Conservation (phyloP, 106 monocot genomes). For the Xerophyta viscosa region DNA sequence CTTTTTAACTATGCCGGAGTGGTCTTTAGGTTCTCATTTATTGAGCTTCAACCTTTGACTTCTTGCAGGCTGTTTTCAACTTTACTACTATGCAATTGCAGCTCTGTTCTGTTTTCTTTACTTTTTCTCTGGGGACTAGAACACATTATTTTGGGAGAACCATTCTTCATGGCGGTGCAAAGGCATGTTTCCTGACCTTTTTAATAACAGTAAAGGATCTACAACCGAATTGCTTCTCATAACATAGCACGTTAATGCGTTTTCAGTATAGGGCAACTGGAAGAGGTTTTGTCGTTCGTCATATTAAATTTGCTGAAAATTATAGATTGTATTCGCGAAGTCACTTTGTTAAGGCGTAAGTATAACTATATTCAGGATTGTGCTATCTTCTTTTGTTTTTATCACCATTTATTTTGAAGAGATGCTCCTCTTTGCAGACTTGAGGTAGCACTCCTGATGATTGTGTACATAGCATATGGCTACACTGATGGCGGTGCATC, state of each 20-base stretch:
- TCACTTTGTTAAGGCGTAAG: constrained; percentile 87
- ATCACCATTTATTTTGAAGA: too few relatives aligned
- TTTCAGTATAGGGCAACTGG: constrained; percentile 69
- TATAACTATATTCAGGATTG: neutral
- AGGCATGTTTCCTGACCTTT: constrained; percentile 28
- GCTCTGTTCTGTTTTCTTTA: constrained; percentile 62
- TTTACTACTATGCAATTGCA: constrained; percentile 69
- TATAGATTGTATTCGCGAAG: constrained; percentile 85
- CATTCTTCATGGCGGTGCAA: constrained; percentile 82
- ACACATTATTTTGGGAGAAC: constrained; percentile 88
- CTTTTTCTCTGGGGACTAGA: constrained; percentile 74
- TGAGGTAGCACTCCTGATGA: constrained; percentile 63
- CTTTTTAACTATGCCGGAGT: too few relatives aligned
- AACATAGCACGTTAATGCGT: too few relatives aligned
- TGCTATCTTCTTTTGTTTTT: too few relatives aligned
- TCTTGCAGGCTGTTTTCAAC: constrained; percentile 64
- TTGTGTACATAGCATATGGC: constrained; percentile 69
- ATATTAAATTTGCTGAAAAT: constrained; percentile 83
- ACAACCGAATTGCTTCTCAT: too few relatives aligned
- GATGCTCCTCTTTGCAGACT: constrained; percentile 28
- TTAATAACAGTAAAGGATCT: too few relatives aligned
- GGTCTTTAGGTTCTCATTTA: too few relatives aligned
- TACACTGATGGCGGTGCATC: constrained; percentile 41
- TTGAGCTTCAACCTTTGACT: too few relatives aligned
- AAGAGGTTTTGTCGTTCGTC: constrained; percentile 77